phyloP scores from a whole-genome alignment of 2,329 filamentous ascomycete genomes.

The Trichoderma cornu-damae region DNA sequence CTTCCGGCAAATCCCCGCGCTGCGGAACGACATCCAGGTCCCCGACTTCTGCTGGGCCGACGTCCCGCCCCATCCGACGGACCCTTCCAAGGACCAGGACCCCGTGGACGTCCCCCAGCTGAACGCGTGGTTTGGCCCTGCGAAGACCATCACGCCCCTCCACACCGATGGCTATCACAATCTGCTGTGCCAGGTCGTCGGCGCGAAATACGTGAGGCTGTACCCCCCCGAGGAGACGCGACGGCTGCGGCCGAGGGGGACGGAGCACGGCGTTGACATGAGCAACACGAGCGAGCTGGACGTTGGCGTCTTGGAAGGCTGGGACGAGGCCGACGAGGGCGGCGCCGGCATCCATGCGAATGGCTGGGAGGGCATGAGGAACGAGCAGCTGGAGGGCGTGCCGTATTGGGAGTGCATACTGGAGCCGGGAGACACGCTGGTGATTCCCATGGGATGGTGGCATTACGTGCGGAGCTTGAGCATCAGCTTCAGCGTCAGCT shows the following conservation, averaged over 20 bases:
- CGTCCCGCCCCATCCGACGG: constrained; percentile 52
- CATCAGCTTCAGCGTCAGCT: constrained; percentile 89
- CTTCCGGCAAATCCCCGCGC: constrained; percentile 70
- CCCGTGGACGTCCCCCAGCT: constrained; percentile 58
- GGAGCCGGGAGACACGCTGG: constrained; percentile 74
- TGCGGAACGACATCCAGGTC: constrained; percentile 69
- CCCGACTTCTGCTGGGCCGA: constrained; percentile 80
- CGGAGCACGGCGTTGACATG: constrained; percentile 77
- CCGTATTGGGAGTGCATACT: constrained; percentile 73
- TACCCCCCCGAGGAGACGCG: constrained; percentile 64
- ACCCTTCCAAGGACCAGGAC: constrained; percentile 34
- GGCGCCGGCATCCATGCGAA: constrained; percentile 22
- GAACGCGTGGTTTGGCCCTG: constrained; percentile 91
- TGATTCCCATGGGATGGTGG: constrained; percentile 96
- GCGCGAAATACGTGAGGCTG: constrained; percentile 84
- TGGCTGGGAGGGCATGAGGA: constrained; percentile 37
- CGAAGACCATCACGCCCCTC: constrained; percentile 81
- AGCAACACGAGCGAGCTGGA: constrained; percentile 82
- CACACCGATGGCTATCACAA: constrained; percentile 96
- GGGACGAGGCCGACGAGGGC: constrained; percentile 39
- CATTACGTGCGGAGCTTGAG: constrained; percentile 87
- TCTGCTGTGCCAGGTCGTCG: constrained; percentile 81
- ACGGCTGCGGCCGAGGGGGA: constrained; percentile 55
- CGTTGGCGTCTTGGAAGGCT: constrained; percentile 62
- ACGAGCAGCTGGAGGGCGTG: constrained; percentile 53